These are phyloP conservation scores for Phytopythium oedochilum DNA, from an alignment of 352 stramenopile species.

Conservation along the genomic window DNA sequence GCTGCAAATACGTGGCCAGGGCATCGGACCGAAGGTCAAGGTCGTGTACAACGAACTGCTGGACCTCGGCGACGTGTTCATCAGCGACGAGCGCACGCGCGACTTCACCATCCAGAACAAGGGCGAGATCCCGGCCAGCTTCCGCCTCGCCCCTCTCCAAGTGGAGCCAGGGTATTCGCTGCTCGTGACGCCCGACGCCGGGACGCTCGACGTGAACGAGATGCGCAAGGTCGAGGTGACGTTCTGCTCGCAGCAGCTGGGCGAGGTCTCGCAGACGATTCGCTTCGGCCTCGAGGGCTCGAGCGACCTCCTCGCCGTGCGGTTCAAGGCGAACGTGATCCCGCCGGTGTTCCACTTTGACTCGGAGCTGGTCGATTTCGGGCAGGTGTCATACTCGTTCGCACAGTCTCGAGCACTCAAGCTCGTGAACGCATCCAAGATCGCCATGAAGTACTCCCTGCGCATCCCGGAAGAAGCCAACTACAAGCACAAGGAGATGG, in stretches of 20 bases:
- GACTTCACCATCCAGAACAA: constrained; percentile 93
- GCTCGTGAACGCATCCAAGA: constrained; percentile 93
- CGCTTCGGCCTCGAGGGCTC: constrained; percentile 86
- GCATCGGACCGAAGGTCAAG: constrained; percentile 91
- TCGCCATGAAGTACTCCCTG: constrained; percentile 89
- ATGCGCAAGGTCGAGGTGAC: constrained; percentile 81
- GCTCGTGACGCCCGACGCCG: constrained; percentile 36
- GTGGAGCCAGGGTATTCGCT: constrained; percentile 30
- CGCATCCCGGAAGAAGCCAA: constrained; percentile 90
- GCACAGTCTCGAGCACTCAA: constrained; percentile 62
- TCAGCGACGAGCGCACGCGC: constrained; percentile 84
- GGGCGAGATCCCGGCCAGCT: constrained; percentile 90
- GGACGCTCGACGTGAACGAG: constrained; percentile 68
- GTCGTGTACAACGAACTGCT: constrained; percentile 92
- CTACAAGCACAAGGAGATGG: constrained; percentile 90
- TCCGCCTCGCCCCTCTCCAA: constrained; percentile 46
- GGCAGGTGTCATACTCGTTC: constrained; percentile 90
- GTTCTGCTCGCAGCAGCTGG: constrained; percentile 85
- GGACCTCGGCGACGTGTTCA: constrained; percentile 94
- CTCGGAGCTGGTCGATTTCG: constrained; percentile 89
- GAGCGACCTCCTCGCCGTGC: constrained; percentile 71
- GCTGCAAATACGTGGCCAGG: constrained; percentile 84
- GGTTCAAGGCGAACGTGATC: constrained; percentile 90
- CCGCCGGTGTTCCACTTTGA: constrained; percentile 93
- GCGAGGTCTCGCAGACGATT: constrained; percentile 84